These are phyloP conservation scores for Russula lepida DNA, from an alignment of 768 basidiomycete genomes.

Conservation along the genomic window DNA sequence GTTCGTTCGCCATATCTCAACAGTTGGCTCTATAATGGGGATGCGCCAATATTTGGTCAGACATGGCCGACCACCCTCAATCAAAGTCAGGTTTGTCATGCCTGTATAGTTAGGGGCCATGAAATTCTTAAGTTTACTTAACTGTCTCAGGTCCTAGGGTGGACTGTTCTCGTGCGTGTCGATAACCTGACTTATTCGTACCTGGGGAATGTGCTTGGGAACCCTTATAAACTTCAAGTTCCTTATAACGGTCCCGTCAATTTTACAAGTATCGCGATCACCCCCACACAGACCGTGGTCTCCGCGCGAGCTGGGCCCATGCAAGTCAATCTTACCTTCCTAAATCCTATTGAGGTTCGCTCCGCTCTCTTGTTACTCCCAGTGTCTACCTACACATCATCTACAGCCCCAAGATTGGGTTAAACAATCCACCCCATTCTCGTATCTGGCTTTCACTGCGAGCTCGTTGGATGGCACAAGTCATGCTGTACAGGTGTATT, in stretches of 20 bases:
- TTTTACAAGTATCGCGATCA: constrained; percentile 25
- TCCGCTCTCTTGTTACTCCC: not conserved
- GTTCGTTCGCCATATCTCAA: constrained; percentile 26
- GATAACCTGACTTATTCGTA: constrained; percentile 19
- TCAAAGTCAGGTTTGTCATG: not conserved
- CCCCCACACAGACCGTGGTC: constrained; percentile 31
- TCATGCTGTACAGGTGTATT: constrained; percentile 32
- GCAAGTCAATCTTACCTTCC: constrained; percentile 32
- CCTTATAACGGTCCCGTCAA: constrained; percentile 12
- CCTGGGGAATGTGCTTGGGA: constrained; percentile 3
- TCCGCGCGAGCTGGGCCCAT: constrained; percentile 30
- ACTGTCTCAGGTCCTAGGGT: constrained; percentile 5
- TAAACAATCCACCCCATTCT: constrained; percentile 34
- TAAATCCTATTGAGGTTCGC: constrained; percentile 34
- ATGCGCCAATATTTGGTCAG: not conserved
- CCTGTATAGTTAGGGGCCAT: not conserved
- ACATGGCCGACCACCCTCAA: constrained; percentile 21
- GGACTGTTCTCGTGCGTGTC: constrained; percentile 9
- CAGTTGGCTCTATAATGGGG: constrained; percentile 18
- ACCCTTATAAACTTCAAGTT: constrained; percentile 2
- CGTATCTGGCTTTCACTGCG: constrained; percentile 30
- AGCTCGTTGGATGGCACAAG: constrained; percentile 27
- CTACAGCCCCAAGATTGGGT: constrained; percentile 30
- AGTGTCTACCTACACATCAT: not conserved
- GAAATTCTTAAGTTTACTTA: not conserved